Conservation (phyloP, 257 asterid species). For the Ligustrum vulgare region DNA sequence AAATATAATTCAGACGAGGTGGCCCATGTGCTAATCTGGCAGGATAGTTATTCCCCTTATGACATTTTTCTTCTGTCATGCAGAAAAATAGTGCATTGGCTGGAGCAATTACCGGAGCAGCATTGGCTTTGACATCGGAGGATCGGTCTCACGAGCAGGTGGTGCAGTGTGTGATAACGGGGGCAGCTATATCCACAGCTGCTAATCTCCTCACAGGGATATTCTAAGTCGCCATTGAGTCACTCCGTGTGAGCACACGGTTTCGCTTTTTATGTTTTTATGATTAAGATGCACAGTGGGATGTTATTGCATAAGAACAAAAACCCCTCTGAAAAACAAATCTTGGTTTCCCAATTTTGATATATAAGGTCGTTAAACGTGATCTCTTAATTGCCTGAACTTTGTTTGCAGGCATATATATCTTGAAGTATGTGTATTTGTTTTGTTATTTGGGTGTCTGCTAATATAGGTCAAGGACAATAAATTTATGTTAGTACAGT, state of each 20-base stretch:
- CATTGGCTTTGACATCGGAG: constrained; percentile 64
- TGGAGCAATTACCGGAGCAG: constrained; percentile 92
- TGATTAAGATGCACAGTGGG: background rate
- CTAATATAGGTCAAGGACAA: too few species aligned
- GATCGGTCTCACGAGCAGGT: constrained; percentile 73
- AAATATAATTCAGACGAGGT: too few species aligned
- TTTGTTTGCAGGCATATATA: background rate
- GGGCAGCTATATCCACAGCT: constrained; percentile 89
- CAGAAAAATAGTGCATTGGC: constrained; percentile 92
- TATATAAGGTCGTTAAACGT: background rate
- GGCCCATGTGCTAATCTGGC: background rate
- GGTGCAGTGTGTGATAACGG: constrained; percentile 81
- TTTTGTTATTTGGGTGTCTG: background rate
- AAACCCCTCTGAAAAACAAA: too few species aligned
- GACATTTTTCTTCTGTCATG: background rate
- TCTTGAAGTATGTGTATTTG: background rate
- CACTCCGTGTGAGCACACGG: too few species aligned
- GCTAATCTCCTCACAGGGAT: constrained; percentile 84
- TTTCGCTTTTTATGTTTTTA: background rate
- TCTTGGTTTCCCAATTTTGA: background rate
- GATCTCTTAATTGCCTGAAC: background rate
- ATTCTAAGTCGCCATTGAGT: constrained; percentile 38
- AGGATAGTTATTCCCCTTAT: too few species aligned
- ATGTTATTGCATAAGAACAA: background rate
- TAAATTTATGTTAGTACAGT: too few species aligned